Evolutionary conservation across 257 asterid genomes (phyloP), one percentile per base, ranked within the genome.

Genomic region (Henckelia pumila): DNA sequence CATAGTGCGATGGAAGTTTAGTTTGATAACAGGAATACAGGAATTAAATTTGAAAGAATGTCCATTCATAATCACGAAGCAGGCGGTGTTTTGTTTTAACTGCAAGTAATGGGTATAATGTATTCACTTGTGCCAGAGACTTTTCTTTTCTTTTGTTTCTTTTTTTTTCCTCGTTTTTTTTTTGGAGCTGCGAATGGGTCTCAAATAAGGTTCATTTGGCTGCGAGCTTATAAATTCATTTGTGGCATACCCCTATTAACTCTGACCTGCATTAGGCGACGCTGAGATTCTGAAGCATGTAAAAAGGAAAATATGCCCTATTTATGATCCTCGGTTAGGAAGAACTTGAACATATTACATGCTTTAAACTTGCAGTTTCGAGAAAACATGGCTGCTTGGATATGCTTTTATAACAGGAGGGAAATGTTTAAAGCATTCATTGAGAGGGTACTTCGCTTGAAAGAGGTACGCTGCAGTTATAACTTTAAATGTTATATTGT

Each of bases 301-400:
- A 49, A 30, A 8, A 28, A 22, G 61, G 69, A 37, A 66, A 68
- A 30, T 19, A 11, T 32, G 14, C 44, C 20, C 56, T 61, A 29
- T 47, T 26, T 22, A 24, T 74, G 40, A 47, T 59, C 69, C 44
- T 20, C 53, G 61, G 35, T 49, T 16, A 37, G 32, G 37, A 61
- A n/a, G n/a, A n/a, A n/a, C n/a, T n/a, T n/a, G n/a, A n/a, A n/a
- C n/a, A n/a, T n/a, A n/a, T n/a, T n/a, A n/a, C n/a, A n/a, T n/a
- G n/a, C n/a, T n/a, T n/a, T 49, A 49, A 72, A 59, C 69, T 78
- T 82, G 88, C 95, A 93, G 99, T 93, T 93, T 76, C 92, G 99
- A 75, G 99, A 93, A 83, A 93, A 90, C 68, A 96, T 93, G 76
- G 95, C 96, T 71, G 97, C 96, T 53, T 93, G 99, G 99, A 78